Evolutionary conservation across 306 rosid genomes (phyloP).

Genomic region (Astragalus glycyphyllos): DNA sequence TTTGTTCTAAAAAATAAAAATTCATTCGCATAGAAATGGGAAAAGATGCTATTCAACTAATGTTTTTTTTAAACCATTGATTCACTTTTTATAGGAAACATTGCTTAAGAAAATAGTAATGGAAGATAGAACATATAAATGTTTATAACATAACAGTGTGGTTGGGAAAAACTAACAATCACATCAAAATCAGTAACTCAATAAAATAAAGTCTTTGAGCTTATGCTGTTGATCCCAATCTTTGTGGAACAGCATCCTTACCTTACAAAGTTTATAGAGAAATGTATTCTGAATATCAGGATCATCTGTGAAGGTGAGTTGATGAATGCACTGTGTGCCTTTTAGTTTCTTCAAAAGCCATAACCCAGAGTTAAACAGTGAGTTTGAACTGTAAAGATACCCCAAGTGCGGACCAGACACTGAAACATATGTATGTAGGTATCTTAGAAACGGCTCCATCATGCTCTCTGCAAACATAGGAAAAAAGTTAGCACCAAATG

Average conservation of each 20-base stretch:
- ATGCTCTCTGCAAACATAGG: conserved; percentile 63
- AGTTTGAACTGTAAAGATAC: conserved; percentile 90
- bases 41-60: background rate
- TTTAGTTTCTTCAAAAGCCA: conserved; percentile 88
- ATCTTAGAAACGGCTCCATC: conserved; percentile 78
- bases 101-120: background rate
- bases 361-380: conserved; percentile 85
- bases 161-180: conserved; percentile 29
- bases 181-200: conserved; percentile 22
- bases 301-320: conserved; percentile 89
- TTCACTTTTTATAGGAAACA: background rate
- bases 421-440: conserved; percentile 77
- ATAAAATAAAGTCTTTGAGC: conserved; percentile 19
- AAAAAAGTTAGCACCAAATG: conserved; percentile 37
- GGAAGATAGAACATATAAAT: conserved; percentile 22
- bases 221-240: conserved; percentile 20
- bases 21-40: background rate
- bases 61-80: background rate
- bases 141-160: background rate
- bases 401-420: conserved; percentile 95
- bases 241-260: conserved; percentile 38
- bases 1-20: background rate
- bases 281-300: conserved; percentile 81
- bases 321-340: conserved; percentile 88
- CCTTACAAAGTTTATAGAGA: conserved; percentile 81